Base-by-base conservation (phyloP, 1,139 yeast species). In the Nakaseomyces uthaithaninus region DNA sequence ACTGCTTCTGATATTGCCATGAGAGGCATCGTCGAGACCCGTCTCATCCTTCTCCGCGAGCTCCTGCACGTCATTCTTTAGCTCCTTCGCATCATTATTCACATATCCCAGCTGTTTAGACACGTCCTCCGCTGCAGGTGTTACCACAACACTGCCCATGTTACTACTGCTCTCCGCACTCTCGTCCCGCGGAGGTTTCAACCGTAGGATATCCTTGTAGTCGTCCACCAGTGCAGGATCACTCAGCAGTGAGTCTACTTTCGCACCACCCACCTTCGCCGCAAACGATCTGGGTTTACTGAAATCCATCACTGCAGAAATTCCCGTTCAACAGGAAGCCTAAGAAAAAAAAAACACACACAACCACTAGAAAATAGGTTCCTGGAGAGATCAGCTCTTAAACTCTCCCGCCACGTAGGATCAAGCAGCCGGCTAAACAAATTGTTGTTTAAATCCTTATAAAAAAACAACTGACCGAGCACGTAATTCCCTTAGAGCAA, bases 161-260 rank as follows among this genome's bases (percentile, higher is more conserved):
- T 55, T 59, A n/a, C 44, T 51, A 17, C 43, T 51, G 10, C 41
- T 40, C 18, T 38, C 42, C 22, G n/a, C 22, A 22, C 28, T 27
- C 25, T 9, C 35, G 18, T 25, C 20, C 12, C n/a, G 20, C 30
- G 30, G 27, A 3, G 52, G 52, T 37, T 50, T 43, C 30, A 43
- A 37, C 37, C 45, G 47, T 37, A 55, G 27, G 1, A 58, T 45
- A 35, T 57, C 62, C 4, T 52, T 46, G 39, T 47, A 56, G 38
- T 56, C 58, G 36, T 59, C 63, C 14, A 58, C 60, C 42, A 59
- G 42, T 12, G 48, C 28, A 6, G 63, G 60, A 45, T 59, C 63
- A 28, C 51, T 45, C 34, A 59, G 41, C n/a, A 59, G 44, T 11
- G 40, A 24, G 27, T 27, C 35, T 17, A 19, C 16, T 11, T 31